phyloP scores from a whole-genome alignment of 108 stramenopile genomes.

The Cyclotella choctawhatcheeana region DNA sequence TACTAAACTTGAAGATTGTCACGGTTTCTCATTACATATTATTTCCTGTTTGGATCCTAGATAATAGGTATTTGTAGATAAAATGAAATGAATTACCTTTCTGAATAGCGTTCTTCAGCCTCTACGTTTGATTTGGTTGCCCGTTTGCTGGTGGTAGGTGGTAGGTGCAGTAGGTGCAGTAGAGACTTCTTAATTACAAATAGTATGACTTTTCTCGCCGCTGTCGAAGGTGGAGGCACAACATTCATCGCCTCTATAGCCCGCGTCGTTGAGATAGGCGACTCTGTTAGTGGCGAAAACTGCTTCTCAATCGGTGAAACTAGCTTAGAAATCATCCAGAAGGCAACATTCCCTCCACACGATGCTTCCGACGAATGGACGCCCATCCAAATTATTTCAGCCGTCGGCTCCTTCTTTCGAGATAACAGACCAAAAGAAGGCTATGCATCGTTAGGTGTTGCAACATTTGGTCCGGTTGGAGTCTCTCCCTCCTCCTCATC shows the following conservation, averaged over 20 bases:
- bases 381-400: constrained; percentile 56
- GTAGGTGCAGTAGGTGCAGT: too few relatives aligned
- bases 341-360: constrained; percentile 56
- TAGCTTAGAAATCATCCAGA: constrained; percentile 48
- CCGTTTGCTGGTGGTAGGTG: too few relatives aligned
- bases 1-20: too few relatives aligned
- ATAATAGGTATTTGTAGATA: too few relatives aligned
- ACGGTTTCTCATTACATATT: too few relatives aligned
- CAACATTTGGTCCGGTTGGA: constrained; percentile 94
- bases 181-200: too few relatives aligned
- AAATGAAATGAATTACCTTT: too few relatives aligned
- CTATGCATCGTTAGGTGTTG: constrained; percentile 89
- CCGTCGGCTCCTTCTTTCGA: constrained; percentile 56
- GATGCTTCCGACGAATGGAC: constrained; percentile 28
- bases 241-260: constrained; percentile 88
- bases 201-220: too few relatives aligned
- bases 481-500: constrained; percentile 49
- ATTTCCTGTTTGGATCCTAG: too few relatives aligned
- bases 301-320: constrained; percentile 34
- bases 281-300: constrained; percentile 33
- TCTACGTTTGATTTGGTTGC: too few relatives aligned
- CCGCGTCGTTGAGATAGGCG: constrained; percentile 31
- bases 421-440: constrained; percentile 40
- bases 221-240: constrained; percentile 96
- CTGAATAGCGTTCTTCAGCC: too few relatives aligned